Conservation (phyloP, 805 yeast genomes). For the Wickerhamiella siamensis region DNA sequence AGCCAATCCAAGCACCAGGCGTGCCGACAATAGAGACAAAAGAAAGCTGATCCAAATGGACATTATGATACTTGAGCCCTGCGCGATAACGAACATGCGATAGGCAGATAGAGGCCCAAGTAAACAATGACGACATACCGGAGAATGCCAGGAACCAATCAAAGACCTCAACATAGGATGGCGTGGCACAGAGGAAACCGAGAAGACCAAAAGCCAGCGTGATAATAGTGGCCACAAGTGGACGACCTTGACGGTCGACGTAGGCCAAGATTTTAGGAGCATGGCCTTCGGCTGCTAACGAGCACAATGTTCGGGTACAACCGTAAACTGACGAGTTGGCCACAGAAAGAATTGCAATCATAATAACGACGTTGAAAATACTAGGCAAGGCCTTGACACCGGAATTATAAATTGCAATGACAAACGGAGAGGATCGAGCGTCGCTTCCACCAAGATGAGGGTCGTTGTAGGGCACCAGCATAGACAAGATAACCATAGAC, state of each 20-base stretch:
- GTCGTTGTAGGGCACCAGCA: conserved; percentile 57
- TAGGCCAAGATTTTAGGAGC: conserved; percentile 47
- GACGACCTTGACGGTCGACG: conserved; percentile 59
- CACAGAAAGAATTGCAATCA: conserved; percentile 55
- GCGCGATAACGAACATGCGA: conserved; percentile 40
- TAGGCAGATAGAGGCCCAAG: conserved; percentile 63
- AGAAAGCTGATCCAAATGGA: conserved; percentile 47
- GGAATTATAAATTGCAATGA: conserved; percentile 52
- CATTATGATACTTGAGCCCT: conserved; percentile 26
- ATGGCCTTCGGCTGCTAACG: conserved; percentile 49
- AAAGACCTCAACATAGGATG: conserved; percentile 36
- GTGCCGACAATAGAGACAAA: conserved; percentile 51
- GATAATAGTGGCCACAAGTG: conserved; percentile 41
- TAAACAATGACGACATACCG: conserved; percentile 59
- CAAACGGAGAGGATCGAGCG: conserved; percentile 58
- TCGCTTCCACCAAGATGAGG: conserved; percentile 35
- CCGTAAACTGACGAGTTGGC: conserved; percentile 65
- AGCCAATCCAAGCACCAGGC: conserved; percentile 47
- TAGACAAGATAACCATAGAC: conserved; percentile 42
- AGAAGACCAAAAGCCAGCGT: conserved; percentile 34
- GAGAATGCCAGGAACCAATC: conserved; percentile 62
- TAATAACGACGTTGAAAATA: conserved; percentile 53
- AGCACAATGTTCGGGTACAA: conserved; percentile 54
- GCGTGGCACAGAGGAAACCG: conserved; percentile 40
- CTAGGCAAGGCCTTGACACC: conserved; percentile 55